A percentile compares a stretch with the other conserved stretches of the same genome.
These are phyloP conservation scores for Begonia peltatifolia DNA, from an alignment of 306 rosid genomes.

Conservation along the genomic window DNA sequence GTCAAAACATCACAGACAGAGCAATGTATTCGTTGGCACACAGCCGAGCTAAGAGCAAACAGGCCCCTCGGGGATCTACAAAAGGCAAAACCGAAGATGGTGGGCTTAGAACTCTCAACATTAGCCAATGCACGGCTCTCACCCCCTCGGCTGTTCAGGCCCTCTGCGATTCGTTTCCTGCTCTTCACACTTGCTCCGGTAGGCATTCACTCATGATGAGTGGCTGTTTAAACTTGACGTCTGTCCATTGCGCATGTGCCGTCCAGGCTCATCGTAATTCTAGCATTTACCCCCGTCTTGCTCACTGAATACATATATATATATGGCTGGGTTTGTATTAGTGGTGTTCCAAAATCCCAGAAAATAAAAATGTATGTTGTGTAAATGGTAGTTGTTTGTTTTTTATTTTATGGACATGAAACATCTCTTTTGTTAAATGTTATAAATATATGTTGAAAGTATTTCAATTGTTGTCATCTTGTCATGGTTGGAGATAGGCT, in stretches of 20 bases:
- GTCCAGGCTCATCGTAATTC: constrained; percentile 52
- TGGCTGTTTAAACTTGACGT: constrained; percentile 67
- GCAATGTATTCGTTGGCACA: constrained; percentile 94
- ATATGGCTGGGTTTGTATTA: not conserved
- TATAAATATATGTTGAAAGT: no score
- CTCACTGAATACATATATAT: constrained; percentile 34
- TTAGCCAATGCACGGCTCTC: constrained; percentile 96
- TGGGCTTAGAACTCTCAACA: constrained; percentile 65
- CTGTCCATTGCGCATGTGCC: constrained; percentile 88
- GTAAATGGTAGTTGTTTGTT: no score
- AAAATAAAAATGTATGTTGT: no score
- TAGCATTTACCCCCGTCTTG: constrained; percentile 25
- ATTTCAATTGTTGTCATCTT: no score
- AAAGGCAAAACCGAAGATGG: constrained; percentile 56
- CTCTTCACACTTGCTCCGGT: constrained; percentile 87
- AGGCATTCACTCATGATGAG: constrained; percentile 90
- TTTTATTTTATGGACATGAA: no score
- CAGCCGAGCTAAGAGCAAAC: constrained; percentile 48
- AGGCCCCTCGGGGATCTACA: constrained; percentile 44
- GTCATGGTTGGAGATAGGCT: no score
- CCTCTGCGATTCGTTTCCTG: constrained; percentile 74
- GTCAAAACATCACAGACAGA: constrained; percentile 85
- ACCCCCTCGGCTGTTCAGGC: constrained; percentile 94
- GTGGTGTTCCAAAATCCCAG: no score
- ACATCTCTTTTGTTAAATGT: no score